Conservation (phyloP, 1,139 yeast species). For the Scheffersomyces titani region DNA sequence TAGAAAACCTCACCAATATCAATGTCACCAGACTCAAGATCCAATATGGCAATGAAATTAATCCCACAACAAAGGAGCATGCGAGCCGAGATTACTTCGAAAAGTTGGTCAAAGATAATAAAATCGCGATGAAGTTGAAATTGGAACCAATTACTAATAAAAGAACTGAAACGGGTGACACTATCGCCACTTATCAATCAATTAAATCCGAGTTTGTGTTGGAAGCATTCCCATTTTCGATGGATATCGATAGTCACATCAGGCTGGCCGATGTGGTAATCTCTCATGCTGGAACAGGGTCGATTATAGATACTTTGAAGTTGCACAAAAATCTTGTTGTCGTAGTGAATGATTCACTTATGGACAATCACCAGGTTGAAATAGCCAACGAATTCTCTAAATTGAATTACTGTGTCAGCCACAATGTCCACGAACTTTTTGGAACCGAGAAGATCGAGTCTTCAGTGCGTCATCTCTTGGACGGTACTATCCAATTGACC, state of each 20-base stretch:
- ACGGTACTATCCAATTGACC: neutral
- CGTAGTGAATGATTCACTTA: slow-evolving; percentile 65
- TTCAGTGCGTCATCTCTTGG: neutral
- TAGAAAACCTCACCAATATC: slow-evolving; percentile 27
- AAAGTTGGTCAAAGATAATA: slow-evolving; percentile 12
- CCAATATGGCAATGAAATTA: slow-evolving; percentile 70
- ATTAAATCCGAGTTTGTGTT: slow-evolving; percentile 15
- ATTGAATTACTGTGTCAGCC: slow-evolving; percentile 10
- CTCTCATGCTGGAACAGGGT: slow-evolving; percentile 95
- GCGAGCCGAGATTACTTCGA: slow-evolving; percentile 26
- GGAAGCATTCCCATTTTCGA: slow-evolving; percentile 51
- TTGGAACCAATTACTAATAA: slow-evolving; percentile 3
- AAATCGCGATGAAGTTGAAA: slow-evolving; percentile 10
- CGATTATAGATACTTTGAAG: slow-evolving; percentile 76
- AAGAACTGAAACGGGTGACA: slow-evolving; percentile 3
- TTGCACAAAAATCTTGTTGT: slow-evolving; percentile 60
- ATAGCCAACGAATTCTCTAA: slow-evolving; percentile 61
- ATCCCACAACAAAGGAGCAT: slow-evolving; percentile 20
- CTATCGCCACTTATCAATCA: slow-evolving; percentile 3
- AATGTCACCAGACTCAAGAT: slow-evolving; percentile 48
- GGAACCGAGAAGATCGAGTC: neutral
- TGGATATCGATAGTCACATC: slow-evolving; percentile 41
- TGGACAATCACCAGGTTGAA: slow-evolving; percentile 88
- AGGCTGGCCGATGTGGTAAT: slow-evolving; percentile 56
- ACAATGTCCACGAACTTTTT: slow-evolving; percentile 1